Evolutionary conservation across 192 early-diverging fungal species (phyloP).

Genomic region (Cladochytrium replicatum): DNA sequence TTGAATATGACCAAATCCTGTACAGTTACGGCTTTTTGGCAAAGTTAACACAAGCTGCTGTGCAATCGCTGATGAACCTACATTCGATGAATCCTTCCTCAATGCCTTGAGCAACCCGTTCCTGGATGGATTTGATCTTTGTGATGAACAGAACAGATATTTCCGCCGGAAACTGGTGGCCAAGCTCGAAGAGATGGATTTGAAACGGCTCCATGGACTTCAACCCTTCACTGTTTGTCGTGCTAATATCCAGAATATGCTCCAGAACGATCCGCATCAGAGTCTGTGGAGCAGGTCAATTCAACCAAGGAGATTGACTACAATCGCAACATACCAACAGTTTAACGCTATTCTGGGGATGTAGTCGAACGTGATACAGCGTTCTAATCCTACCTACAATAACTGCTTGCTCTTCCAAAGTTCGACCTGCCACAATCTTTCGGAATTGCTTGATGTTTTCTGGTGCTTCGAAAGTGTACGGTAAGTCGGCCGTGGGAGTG

Average conservation of each 20-base stretch:
- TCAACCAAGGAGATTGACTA: not conserved
- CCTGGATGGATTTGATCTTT: too few relatives aligned
- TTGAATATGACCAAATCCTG: slow-evolving; percentile 50
- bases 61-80: too few relatives aligned
- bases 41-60: too few relatives aligned
- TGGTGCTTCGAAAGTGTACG: slow-evolving; percentile 80
- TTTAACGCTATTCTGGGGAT: slow-evolving; percentile 69
- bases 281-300: too few relatives aligned
- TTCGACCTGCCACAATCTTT: slow-evolving; percentile 49
- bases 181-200: slow-evolving; percentile 62
- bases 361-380: slow-evolving; percentile 73
- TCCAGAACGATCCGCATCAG: too few relatives aligned
- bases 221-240: too few relatives aligned
- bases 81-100: too few relatives aligned
- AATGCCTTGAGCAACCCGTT: too few relatives aligned
- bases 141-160: too few relatives aligned
- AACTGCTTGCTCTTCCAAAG: slow-evolving; percentile 55
- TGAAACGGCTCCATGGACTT: too few relatives aligned
- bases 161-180: slow-evolving; percentile 36
- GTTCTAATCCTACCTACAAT: slow-evolving; percentile 76
- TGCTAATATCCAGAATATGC: too few relatives aligned
- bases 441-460: slow-evolving; percentile 59
- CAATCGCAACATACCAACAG: slow-evolving; percentile 31
- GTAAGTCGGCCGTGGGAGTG: slow-evolving; percentile 47
- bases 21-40: too few relatives aligned